A percentile compares a stretch with the other conserved stretches of the same genome.
These are phyloP conservation scores for Fusarium redolens DNA, from an alignment of 2,329 filamentous ascomycete species.

Conservation along the genomic window DNA sequence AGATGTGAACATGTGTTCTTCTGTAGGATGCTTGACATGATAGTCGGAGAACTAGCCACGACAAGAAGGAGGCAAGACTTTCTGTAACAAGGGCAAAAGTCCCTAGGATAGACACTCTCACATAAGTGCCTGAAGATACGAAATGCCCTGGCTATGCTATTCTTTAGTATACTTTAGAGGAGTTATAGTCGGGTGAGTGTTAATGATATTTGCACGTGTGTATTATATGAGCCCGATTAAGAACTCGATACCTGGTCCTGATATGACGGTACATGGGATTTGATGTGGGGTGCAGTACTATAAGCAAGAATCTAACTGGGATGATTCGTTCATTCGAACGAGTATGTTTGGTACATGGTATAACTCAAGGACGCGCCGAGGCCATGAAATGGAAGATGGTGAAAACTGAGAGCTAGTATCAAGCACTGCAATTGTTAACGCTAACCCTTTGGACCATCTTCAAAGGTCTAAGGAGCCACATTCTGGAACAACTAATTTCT, in stretches of 20 bases:
- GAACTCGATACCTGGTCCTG: not conserved
- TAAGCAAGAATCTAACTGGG: not conserved
- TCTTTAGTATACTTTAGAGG: not conserved
- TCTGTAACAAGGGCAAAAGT: slow-evolving; percentile 18
- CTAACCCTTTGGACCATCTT: no score
- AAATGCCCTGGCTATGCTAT: not conserved
- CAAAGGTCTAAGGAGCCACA: no score
- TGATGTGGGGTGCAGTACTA: not conserved
- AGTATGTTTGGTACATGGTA: not conserved
- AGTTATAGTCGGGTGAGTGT: not conserved
- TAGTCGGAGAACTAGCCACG: slow-evolving; percentile 22
- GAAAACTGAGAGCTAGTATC: not conserved
- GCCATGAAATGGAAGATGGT: not conserved
- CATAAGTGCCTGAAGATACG: not conserved
- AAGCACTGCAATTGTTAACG: not conserved
- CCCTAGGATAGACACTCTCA: not conserved
- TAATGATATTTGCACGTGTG: not conserved
- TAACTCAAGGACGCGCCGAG: not conserved
- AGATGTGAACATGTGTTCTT: not conserved
- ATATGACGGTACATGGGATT: not conserved
- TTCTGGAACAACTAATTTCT: no score
- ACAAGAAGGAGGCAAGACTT: slow-evolving; percentile 27
- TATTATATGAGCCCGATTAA: not conserved
- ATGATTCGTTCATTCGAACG: not conserved
- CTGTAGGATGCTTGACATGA: slow-evolving; percentile 4